Percentiles rank a stretch among this genome's conserved stretches.
Conservation (phyloP, 768 basidiomycete species). For the Lactarius sanguifluus region DNA sequence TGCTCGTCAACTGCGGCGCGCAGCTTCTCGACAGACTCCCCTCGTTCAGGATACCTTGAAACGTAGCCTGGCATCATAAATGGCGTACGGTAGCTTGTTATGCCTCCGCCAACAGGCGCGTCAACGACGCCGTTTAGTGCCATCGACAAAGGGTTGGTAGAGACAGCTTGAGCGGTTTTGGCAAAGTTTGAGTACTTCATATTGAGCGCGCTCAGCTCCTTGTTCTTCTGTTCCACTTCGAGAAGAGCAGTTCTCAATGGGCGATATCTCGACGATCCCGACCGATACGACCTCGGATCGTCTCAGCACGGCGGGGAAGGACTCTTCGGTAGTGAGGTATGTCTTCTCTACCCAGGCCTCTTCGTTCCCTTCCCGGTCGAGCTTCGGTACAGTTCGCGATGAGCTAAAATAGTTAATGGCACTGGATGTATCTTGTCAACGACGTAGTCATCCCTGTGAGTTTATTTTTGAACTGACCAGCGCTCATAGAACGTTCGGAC, state of each 20-base stretch:
- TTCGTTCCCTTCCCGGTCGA: constrained; percentile 61
- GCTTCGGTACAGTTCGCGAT: constrained; percentile 64
- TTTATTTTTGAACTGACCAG: constrained; percentile 46
- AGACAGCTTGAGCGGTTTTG: constrained; percentile 68
- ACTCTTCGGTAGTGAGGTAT: constrained; percentile 79
- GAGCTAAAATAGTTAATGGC: constrained; percentile 83
- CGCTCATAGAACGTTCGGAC: constrained; percentile 88
- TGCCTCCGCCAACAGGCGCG: constrained; percentile 71
- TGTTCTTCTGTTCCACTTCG: constrained; percentile 79
- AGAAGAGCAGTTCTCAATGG: constrained; percentile 78
- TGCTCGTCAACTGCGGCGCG: constrained; percentile 78
- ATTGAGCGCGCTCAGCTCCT: constrained; percentile 68
- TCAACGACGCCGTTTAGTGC: constrained; percentile 86
- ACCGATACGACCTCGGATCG: constrained; percentile 81
- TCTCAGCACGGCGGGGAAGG: constrained; percentile 88
- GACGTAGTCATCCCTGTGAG: constrained; percentile 1
- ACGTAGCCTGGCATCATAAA: constrained; percentile 77
- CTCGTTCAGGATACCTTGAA: constrained; percentile 64
- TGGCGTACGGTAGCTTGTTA: constrained; percentile 70
- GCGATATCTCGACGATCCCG: constrained; percentile 75
- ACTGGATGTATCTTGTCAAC: constrained; percentile 41
- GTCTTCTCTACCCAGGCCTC: constrained; percentile 91
- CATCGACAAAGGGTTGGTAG: constrained; percentile 84
- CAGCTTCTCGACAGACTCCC: constrained; percentile 69
- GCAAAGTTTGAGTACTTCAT: constrained; percentile 74